Percentiles rank a stretch among this genome's conserved stretches.
phyloP scores from a whole-genome alignment of 345 rosid genomes.

The Tarenaya hassleriana region DNA sequence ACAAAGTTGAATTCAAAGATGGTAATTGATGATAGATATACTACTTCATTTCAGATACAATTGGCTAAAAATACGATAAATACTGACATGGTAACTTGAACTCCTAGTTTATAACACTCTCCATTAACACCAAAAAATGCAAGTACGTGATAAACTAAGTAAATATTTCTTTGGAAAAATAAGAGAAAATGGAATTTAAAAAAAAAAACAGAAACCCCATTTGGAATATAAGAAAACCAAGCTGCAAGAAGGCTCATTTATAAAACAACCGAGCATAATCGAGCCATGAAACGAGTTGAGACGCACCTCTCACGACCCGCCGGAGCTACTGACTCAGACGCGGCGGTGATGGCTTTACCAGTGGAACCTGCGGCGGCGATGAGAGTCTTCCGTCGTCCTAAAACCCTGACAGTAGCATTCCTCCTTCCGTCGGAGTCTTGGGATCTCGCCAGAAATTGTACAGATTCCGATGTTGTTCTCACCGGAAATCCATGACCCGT shows the following conservation, averaged over 20 bases:
- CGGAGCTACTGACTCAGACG: conserved; percentile 12
- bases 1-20: too few relatives aligned
- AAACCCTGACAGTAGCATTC: conserved; percentile 14
- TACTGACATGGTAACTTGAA: too few relatives aligned
- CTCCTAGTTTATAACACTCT: too few relatives aligned
- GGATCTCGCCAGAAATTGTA: conserved; percentile 4
- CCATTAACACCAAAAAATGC: too few relatives aligned
- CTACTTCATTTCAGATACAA: too few relatives aligned
- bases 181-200: neutral
- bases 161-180: neutral
- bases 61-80: too few relatives aligned
- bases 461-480: conserved; percentile 10
- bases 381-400: neutral
- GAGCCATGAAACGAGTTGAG: neutral
- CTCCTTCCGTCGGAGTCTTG: conserved; percentile 22
- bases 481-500: conserved; percentile 14
- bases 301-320: conserved; percentile 19
- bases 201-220: neutral
- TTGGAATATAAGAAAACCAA: conserved; percentile 5
- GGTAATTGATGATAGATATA: too few relatives aligned
- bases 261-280: neutral
- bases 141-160: too few relatives aligned
- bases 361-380: conserved; percentile 24
- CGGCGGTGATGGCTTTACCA: conserved; percentile 17
- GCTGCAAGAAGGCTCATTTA: neutral